Conservation (phyloP, 306 rosid genomes). For the Mimosa pudica region DNA sequence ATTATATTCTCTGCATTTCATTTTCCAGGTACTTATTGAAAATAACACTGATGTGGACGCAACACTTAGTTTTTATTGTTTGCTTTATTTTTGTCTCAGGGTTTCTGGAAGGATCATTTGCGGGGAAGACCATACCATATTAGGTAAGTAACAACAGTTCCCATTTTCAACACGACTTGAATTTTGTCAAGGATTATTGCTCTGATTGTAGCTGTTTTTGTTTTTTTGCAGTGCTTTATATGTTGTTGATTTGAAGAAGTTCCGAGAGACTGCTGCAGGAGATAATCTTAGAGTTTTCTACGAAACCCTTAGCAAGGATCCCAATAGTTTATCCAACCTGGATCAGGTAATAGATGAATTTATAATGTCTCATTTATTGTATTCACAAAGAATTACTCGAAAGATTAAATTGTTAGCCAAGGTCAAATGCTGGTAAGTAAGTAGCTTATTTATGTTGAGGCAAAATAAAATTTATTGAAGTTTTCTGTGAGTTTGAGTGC, state of each 20-base stretch:
- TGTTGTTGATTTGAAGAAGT: constrained; percentile 93
- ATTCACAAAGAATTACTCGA: constrained; percentile 23
- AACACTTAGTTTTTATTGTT: constrained; percentile 24
- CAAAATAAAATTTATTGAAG: constrained; percentile 7
- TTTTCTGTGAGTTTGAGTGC: constrained; percentile 3
- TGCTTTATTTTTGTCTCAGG: constrained; percentile 53
- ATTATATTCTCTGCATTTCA: constrained; percentile 2
- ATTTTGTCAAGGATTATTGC: constrained; percentile 12
- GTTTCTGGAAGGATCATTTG: constrained; percentile 97
- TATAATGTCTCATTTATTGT: constrained; percentile 10
- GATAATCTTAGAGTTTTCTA: constrained; percentile 99
- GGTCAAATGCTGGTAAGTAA: constrained; percentile 2
- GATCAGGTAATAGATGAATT: constrained; percentile 75
- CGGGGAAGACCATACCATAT: constrained; percentile 93
- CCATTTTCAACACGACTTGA: constrained; percentile 21
- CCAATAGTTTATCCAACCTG: constrained; percentile 90
- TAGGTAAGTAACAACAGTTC: constrained; percentile 54
- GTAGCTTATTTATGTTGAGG: constrained; percentile 4
- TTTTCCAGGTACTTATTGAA: constrained; percentile 20
- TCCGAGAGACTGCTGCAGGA: constrained; percentile 98
- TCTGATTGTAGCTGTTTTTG: constrained; percentile 26
- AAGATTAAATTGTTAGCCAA: constrained; percentile 1
- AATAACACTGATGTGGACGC: constrained; percentile 12
- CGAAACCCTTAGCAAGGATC: constrained; percentile 98
- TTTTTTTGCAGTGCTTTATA: constrained; percentile 80